Conservation (phyloP, 2,329 filamentous ascomycete species). For the Metarhizium guizhouense region DNA sequence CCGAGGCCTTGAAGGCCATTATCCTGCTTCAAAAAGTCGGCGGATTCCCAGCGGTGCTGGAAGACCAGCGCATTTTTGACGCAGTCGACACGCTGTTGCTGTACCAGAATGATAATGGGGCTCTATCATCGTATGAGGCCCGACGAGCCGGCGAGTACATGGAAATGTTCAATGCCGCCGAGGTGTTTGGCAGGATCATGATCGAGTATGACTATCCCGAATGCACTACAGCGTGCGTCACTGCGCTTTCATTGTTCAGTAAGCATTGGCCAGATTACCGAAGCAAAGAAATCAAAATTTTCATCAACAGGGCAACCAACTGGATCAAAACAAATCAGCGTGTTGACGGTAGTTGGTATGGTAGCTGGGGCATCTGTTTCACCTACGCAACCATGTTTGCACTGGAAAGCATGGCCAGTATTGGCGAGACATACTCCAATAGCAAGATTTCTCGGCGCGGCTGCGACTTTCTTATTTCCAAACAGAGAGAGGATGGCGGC, state of each 20-base stretch:
- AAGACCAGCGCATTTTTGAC: slow-evolving; percentile 72
- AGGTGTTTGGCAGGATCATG: slow-evolving; percentile 97
- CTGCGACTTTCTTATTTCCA: slow-evolving; percentile 77
- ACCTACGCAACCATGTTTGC: slow-evolving; percentile 97
- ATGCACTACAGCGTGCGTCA: slow-evolving; percentile 92
- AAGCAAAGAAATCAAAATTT: slow-evolving; percentile 59
- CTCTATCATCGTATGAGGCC: slow-evolving; percentile 83
- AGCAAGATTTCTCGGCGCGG: slow-evolving; percentile 62
- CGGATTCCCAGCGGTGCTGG: slow-evolving; percentile 64
- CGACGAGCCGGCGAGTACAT: slow-evolving; percentile 68
- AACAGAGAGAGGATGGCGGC: slow-evolving; percentile 81
- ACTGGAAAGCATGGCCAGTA: slow-evolving; percentile 71
- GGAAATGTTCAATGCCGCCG: slow-evolving; percentile 86
- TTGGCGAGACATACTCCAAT: slow-evolving; percentile 73
- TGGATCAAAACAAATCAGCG: slow-evolving; percentile 79
- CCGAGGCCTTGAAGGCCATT: slow-evolving; percentile 80
- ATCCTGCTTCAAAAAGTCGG: slow-evolving; percentile 74
- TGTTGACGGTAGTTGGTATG: slow-evolving; percentile 90
- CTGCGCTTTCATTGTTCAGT: slow-evolving; percentile 73
- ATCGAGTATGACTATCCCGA: slow-evolving; percentile 97
- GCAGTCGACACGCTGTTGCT: slow-evolving; percentile 84
- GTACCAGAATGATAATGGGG: slow-evolving; percentile 81
- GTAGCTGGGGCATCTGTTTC: slow-evolving; percentile 96
- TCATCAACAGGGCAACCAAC: slow-evolving; percentile 63
- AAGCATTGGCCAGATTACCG: slow-evolving; percentile 77